Conservation (phyloP, 257 asterid species). For the Echites panduratus region DNA sequence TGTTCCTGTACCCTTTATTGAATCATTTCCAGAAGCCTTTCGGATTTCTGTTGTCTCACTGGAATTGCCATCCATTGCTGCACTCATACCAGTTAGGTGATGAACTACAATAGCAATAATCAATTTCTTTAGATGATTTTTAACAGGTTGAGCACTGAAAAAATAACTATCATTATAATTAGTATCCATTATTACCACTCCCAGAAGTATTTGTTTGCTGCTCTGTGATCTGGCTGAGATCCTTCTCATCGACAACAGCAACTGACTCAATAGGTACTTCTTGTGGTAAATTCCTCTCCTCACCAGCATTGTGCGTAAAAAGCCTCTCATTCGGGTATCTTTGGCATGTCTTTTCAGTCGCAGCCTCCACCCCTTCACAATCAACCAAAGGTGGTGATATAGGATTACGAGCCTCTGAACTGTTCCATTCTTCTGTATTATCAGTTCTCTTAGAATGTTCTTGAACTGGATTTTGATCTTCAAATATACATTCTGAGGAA, state of each 20-base stretch:
- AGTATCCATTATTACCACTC: conserved; percentile 19
- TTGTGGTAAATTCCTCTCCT: conserved; percentile 21
- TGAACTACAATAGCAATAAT: conserved; percentile 26
- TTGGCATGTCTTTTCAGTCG: conserved; percentile 1
- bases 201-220: conserved; percentile 20
- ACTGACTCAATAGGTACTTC: conserved; percentile 21
- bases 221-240: conserved; percentile 13
- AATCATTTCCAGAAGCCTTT: conserved; percentile 27
- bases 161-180: conserved; percentile 13
- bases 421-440: conserved; percentile 9
- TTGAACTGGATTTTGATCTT: conserved; percentile 19
- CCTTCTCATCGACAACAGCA: conserved; percentile 21
- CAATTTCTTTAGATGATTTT: conserved; percentile 17
- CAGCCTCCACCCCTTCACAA: conserved; percentile 18
- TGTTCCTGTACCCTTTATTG: conserved; percentile 21
- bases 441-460: conserved; percentile 5
- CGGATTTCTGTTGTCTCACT: conserved; percentile 15
- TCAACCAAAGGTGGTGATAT: conserved; percentile 19
- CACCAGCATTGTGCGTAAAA: conserved; percentile 21
- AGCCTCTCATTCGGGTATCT: conserved; percentile 13
- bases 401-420: conserved; percentile 18
- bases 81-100: conserved; percentile 22
- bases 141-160: conserved; percentile 10
- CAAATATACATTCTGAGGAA: conserved; percentile 15
- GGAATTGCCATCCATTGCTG: conserved; percentile 22